These are phyloP conservation scores for Geum urbanum DNA, from an alignment of 306 rosid genomes.

Conservation along the genomic window DNA sequence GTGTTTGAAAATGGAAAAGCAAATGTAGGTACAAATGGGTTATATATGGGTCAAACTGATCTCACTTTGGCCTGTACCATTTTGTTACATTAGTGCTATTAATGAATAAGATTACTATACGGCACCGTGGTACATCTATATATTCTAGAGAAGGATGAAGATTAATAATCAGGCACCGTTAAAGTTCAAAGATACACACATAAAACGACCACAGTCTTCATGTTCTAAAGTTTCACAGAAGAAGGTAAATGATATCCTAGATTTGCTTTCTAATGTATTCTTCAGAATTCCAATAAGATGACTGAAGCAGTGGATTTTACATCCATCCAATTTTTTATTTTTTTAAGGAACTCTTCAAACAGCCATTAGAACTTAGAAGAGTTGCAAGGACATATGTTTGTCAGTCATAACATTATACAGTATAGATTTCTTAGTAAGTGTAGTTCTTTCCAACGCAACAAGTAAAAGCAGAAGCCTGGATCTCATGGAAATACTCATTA, in stretches of 20 bases:
- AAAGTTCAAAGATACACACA: background rate
- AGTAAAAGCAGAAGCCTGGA: conserved; percentile 1
- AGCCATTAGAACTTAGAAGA: conserved; percentile 1
- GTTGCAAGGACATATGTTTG: background rate
- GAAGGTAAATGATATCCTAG: background rate
- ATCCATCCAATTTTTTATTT: background rate
- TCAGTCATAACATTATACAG: background rate
- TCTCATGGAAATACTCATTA: conserved; percentile 1
- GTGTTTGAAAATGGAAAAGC: conserved; percentile 2
- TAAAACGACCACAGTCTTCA: background rate
- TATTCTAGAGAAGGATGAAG: conserved; percentile 1
- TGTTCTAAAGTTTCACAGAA: background rate
- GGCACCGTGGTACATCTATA: background rate
- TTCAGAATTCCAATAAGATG: background rate
- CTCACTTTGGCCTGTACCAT: background rate
- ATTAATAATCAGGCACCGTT: background rate
- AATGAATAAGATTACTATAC: background rate
- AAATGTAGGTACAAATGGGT: background rate
- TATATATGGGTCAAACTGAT: background rate
- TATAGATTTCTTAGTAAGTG: background rate
- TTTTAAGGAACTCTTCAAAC: background rate
- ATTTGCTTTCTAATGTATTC: background rate
- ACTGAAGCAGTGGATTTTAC: background rate
- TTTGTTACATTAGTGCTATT: background rate
- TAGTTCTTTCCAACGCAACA: background rate